Evolutionary conservation across 2,329 filamentous ascomycete genomes (phyloP).

Genomic region (Fonsecaea pedrosoi): DNA sequence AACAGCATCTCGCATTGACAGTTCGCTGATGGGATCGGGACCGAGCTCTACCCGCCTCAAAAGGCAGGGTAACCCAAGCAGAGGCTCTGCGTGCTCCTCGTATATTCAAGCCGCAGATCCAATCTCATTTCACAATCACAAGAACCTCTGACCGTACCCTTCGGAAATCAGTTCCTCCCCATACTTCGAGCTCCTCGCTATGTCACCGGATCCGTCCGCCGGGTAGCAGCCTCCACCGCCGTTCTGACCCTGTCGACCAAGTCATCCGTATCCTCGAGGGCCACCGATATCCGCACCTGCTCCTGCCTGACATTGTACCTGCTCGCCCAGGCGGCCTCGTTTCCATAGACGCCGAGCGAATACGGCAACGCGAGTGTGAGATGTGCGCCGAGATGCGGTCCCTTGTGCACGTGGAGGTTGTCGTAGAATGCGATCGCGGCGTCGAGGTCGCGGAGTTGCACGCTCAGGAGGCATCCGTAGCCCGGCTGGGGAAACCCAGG

Average conservation of each 20-base stretch:
- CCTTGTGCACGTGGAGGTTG: conserved; percentile 44
- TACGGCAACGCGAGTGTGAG: conserved; percentile 33
- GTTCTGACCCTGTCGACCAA: conserved; percentile 30
- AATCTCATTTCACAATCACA: background rate
- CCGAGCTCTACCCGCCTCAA: too few relatives aligned
- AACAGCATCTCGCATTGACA: too few relatives aligned
- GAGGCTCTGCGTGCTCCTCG: background rate
- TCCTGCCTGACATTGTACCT: conserved; percentile 23
- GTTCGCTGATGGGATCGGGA: too few relatives aligned
- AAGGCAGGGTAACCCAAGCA: background rate
- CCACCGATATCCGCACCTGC: conserved; percentile 33
- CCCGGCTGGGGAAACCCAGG: conserved; percentile 58
- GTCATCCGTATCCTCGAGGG: conserved; percentile 29
- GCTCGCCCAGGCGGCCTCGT: conserved; percentile 30
- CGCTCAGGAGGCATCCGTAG: conserved; percentile 62
- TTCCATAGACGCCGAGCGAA: conserved; percentile 22
- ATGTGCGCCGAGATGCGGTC: conserved; percentile 39
- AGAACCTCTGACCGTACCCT: background rate
- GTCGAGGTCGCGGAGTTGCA: conserved; percentile 52
- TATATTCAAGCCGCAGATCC: background rate
- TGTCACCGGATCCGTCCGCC: background rate
- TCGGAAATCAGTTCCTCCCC: background rate
- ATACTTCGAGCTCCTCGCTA: background rate
- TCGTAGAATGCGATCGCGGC: conserved; percentile 44
- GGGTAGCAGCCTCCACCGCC: conserved; percentile 32